Evolutionary conservation across 257 asterid species (phyloP).

Genomic region (Solanum peruvianum): DNA sequence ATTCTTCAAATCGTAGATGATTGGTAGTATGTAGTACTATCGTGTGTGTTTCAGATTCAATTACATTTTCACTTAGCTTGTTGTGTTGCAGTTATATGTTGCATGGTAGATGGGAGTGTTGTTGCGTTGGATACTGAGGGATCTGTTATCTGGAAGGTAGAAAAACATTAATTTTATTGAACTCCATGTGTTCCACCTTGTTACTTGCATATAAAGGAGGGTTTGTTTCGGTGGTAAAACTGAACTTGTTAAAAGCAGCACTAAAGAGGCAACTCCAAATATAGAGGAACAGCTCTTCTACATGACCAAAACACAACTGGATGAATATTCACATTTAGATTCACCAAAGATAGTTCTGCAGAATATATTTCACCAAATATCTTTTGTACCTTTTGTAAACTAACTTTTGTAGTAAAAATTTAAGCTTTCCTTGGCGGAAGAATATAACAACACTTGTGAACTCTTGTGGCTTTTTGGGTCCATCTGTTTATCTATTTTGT

Average conservation of each 20-base stretch:
- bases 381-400: not conserved
- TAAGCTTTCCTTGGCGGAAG: not conserved
- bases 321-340: not conserved
- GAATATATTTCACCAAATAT: not conserved
- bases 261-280: not conserved
- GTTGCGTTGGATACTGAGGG: constrained; percentile 44
- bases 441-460: not conserved
- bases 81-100: constrained; percentile 61
- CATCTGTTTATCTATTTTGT: not conserved
- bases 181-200: not conserved
- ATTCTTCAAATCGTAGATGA: not conserved
- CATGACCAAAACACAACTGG: not conserved
- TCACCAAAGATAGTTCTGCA: not conserved
- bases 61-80: not conserved
- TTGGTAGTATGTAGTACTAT: not conserved
- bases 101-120: constrained; percentile 81
- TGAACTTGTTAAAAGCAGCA: not conserved
- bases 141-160: constrained; percentile 75
- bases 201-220: not conserved
- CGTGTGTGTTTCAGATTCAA: not conserved
- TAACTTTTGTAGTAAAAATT: not conserved
- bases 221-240: not conserved
- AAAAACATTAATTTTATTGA: not conserved
- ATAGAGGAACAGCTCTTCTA: not conserved
- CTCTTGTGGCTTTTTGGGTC: not conserved